A percentile compares a stretch with the other conserved stretches of the same genome.
These are phyloP conservation scores for Penicillium aurantiogriseum DNA, from an alignment of 2,329 filamentous ascomycete genomes.

Conservation along the genomic window DNA sequence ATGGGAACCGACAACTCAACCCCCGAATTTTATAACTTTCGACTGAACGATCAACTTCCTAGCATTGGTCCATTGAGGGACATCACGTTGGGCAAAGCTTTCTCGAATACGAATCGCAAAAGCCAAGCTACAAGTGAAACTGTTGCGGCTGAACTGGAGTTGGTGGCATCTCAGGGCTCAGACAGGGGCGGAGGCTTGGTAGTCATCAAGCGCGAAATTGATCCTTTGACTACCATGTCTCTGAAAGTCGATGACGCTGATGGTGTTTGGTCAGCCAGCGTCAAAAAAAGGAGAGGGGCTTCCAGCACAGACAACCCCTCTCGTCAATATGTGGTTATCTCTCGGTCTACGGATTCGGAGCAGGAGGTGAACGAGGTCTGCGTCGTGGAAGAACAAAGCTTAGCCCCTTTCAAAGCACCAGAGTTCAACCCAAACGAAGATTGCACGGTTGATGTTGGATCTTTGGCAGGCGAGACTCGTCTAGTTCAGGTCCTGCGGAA, in stretches of 20 bases:
- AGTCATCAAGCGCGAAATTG: constrained; percentile 73
- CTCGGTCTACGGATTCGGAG: constrained; percentile 63
- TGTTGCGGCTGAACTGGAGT: constrained; percentile 42
- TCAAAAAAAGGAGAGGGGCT: constrained; percentile 46
- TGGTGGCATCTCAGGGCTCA: constrained; percentile 55
- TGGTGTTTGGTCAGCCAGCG: constrained; percentile 76
- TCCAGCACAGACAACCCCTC: constrained; percentile 51
- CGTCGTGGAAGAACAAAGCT: constrained; percentile 67
- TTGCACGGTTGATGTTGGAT: constrained; percentile 79
- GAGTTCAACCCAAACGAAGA: constrained; percentile 92
- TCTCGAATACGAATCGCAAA: constrained; percentile 47
- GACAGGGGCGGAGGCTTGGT: constrained; percentile 66
- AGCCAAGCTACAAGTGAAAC: constrained; percentile 44
- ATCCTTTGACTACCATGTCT: constrained; percentile 67
- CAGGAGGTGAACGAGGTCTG: constrained; percentile 79
- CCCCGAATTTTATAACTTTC: constrained; percentile 65
- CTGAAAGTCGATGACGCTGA: constrained; percentile 71
- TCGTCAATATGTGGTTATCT: constrained; percentile 80
- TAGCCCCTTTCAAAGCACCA: constrained; percentile 73
- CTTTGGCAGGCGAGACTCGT: constrained; percentile 74
- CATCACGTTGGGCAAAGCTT: constrained; percentile 65
- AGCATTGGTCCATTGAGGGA: constrained; percentile 79
- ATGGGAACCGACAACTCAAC: constrained; percentile 22
- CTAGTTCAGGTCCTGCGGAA: constrained; percentile 85
- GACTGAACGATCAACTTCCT: constrained; percentile 71